phyloP scores from a whole-genome alignment of 2,329 filamentous ascomycete genomes.

The Botrytis sinoallii region DNA sequence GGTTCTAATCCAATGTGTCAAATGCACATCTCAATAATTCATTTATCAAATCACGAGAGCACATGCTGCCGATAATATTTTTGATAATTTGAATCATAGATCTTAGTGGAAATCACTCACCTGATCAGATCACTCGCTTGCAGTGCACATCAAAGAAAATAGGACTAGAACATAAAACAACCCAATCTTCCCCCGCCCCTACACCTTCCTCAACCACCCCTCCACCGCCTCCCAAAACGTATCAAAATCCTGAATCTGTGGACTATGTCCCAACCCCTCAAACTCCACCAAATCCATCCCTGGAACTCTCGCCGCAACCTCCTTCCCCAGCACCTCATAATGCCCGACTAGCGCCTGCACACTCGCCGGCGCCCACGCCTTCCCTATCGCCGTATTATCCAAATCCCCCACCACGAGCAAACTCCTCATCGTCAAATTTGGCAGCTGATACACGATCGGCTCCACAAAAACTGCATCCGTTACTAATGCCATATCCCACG shows the following conservation, averaged over 20 bases:
- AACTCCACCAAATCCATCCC: conserved; percentile 46
- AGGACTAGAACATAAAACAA: too few relatives aligned
- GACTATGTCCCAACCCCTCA: conserved; percentile 49
- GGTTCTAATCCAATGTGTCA: not conserved
- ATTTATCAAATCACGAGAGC: not conserved
- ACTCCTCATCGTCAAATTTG: conserved; percentile 20
- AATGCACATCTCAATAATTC: not conserved
- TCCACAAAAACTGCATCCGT: conserved; percentile 20
- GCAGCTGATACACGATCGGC: conserved; percentile 18
- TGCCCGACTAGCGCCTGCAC: conserved; percentile 47
- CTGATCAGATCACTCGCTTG: too few relatives aligned
- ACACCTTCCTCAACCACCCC: not conserved
- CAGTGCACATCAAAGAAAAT: not conserved
- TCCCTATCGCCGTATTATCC: conserved; percentile 48
- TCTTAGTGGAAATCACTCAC: not conserved
- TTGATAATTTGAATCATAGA: not conserved
- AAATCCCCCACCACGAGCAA: conserved; percentile 20
- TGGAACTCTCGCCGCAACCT: conserved; percentile 45
- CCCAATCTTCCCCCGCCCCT: not conserved
- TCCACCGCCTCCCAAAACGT: conserved; percentile 9
- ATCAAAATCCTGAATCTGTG: conserved; percentile 51
- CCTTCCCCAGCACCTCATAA: conserved; percentile 49
- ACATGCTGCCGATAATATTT: not conserved
- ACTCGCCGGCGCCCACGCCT: conserved; percentile 45
- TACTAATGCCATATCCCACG: conserved; percentile 20